Base-by-base conservation (phyloP, 257 asterid species). In the Nemophila menziesii region DNA sequence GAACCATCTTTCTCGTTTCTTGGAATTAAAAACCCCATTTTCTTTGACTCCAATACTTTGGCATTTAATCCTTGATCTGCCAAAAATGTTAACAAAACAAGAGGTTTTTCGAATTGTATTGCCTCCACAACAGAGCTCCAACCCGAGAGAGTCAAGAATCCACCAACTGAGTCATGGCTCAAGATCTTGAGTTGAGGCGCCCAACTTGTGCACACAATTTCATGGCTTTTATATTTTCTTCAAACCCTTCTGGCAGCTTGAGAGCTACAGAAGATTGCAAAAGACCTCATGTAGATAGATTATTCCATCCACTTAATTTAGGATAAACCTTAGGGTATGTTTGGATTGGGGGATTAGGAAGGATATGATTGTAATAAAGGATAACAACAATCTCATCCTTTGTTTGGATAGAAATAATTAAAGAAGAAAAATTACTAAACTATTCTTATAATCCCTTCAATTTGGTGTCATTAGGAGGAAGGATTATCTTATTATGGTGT, bases 61-160 rank as follows among this genome's bases (percentile, higher is more conserved):
- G 61, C 52, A 22, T 49, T 63, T 29, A 59, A 0, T 8, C 75
- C 67, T 29, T 55, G 65, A 4, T 68, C 75, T 12, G 52, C 53
- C 52, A 55, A 46, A 24, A 68, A 54, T 0, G 75, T 41, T 29
- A 63, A 17, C 23, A 63, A 14, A n/a, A 68, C 46, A 0, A 68
- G 36, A 3, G 52, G 18, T 22, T 22, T 43, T 11, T 60, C 65
- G 33, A 37, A 44, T 11, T 36, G 43, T 24, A 62, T 16, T 2
- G 71, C 71, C 42, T 68, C 70, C 34, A 63, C 52, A 3, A 68
- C 75, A 0, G 74, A 57, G 48, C 61, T 58, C 74, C 69, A 63
- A 1, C 74, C 74, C 5, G 63, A 61, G 51, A 61, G 74, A 11
- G 48, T 47, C 62, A 66, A 52, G 58, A 61, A 43, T 11, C 65